These are phyloP conservation scores for Amanita pallidorosea DNA, from an alignment of 768 basidiomycete species.

Conservation along the genomic window DNA sequence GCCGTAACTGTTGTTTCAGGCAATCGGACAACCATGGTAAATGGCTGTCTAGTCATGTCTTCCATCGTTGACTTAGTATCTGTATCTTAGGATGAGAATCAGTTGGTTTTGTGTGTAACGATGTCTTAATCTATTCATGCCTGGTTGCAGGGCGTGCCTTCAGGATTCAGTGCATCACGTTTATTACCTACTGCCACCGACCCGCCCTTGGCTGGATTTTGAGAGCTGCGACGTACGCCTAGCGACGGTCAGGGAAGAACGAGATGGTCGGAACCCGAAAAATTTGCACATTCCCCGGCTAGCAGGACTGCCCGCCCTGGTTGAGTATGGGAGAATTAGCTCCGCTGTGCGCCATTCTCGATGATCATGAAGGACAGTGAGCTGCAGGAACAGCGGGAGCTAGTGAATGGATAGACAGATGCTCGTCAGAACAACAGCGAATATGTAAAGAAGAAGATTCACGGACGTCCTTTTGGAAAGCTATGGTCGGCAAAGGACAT, in stretches of 20 bases:
- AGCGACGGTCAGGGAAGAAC: not conserved
- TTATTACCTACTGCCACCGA: too few species aligned
- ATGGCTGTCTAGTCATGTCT: too few species aligned
- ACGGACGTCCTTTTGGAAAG: not conserved
- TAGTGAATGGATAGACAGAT: not conserved
- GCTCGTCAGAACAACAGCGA: not conserved
- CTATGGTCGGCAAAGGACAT: not conserved
- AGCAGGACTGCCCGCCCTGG: not conserved
- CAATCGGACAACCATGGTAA: too few species aligned
- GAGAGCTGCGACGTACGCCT: not conserved
- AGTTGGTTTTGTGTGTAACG: too few species aligned
- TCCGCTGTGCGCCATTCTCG: not conserved
- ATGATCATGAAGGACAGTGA: slow-evolving; percentile 2
- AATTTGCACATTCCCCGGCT: not conserved
- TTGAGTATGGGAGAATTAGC: not conserved
- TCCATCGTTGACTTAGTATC: too few species aligned
- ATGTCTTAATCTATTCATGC: too few species aligned
- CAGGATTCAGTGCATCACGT: too few species aligned
- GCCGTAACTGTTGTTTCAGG: too few species aligned
- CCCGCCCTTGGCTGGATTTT: not conserved
- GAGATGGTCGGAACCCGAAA: not conserved
- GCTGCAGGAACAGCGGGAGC: slow-evolving; percentile 1
- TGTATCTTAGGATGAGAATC: too few species aligned
- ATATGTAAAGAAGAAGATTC: slow-evolving; percentile 2
- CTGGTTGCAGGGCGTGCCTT: too few species aligned